These are phyloP conservation scores for Mycena galericulata DNA, from an alignment of 768 basidiomycete species.

Conservation along the genomic window DNA sequence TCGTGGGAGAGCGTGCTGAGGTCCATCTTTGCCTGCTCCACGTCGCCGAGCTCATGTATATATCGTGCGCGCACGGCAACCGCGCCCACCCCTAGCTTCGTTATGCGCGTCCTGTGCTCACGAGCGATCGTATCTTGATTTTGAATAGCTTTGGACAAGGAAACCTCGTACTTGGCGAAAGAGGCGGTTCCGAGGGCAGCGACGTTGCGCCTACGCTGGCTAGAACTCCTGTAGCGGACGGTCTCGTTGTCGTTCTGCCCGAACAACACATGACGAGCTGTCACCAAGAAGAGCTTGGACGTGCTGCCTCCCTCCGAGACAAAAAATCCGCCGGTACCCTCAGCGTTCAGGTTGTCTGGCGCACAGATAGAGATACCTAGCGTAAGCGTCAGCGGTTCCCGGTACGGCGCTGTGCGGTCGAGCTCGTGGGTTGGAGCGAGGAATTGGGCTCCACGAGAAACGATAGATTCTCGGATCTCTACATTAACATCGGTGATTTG, in stretches of 20 bases:
- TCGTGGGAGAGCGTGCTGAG: conserved; percentile 36
- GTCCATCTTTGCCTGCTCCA: no score
- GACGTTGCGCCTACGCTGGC: conserved; percentile 38
- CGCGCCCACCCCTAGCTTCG: no score
- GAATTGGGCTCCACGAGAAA: conserved; percentile 31
- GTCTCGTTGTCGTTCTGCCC: conserved; percentile 29
- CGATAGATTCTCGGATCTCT: conserved; percentile 45
- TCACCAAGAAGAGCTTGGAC: conserved; percentile 42
- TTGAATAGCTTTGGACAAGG: no score
- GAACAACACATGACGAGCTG: conserved; percentile 44
- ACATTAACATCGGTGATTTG: conserved; percentile 47
- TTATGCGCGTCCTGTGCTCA: no score
- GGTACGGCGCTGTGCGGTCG: not conserved
- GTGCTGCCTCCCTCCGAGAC: conserved; percentile 36
- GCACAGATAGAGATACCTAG: conserved; percentile 46
- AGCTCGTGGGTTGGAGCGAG: not conserved
- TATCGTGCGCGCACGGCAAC: no score
- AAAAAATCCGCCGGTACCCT: conserved; percentile 50
- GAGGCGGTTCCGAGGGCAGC: conserved; percentile 39
- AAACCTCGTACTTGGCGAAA: conserved; percentile 17
- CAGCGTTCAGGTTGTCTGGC: conserved; percentile 28
- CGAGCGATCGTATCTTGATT: no score
- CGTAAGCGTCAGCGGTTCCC: conserved; percentile 27
- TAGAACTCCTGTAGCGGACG: conserved; percentile 27
- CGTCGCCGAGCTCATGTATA: no score